phyloP scores from a whole-genome alignment of 2,329 filamentous ascomycete species.

The Epicoccum nigrum region DNA sequence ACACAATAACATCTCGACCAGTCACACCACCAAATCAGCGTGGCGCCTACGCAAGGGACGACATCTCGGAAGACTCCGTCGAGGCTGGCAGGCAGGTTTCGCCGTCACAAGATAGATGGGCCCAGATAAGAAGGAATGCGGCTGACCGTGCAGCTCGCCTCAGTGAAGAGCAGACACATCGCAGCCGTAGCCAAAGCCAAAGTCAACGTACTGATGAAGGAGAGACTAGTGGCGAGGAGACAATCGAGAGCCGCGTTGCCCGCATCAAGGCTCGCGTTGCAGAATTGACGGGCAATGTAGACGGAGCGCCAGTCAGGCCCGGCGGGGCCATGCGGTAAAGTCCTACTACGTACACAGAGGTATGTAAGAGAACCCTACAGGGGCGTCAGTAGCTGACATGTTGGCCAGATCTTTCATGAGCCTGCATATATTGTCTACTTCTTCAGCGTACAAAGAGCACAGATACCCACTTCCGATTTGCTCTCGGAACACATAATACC shows the following conservation, averaged over 20 bases:
- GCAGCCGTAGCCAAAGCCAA: constrained; percentile 59
- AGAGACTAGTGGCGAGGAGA: constrained; percentile 96
- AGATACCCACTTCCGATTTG: constrained; percentile 35
- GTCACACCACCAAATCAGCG: constrained; percentile 26
- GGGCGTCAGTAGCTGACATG: background rate
- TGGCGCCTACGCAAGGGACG: constrained; percentile 33
- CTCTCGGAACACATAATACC: constrained; percentile 35
- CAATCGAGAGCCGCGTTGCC: constrained; percentile 94
- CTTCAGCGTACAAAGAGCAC: constrained; percentile 29
- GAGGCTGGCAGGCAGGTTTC: constrained; percentile 47
- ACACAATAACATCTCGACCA: constrained; percentile 18
- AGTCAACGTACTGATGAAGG: constrained; percentile 73
- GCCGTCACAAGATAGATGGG: constrained; percentile 78
- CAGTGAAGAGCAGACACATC: constrained; percentile 68
- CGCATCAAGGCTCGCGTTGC: constrained; percentile 98
- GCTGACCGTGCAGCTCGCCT: constrained; percentile 75
- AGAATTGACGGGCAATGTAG: constrained; percentile 73
- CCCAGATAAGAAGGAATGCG: constrained; percentile 93
- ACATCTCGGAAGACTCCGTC: constrained; percentile 51
- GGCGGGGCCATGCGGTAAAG: constrained; percentile 11
- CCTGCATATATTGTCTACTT: constrained; percentile 23
- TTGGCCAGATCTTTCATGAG: constrained; percentile 2
- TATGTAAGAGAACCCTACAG: background rate
- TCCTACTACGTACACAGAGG: background rate
- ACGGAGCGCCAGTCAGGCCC: constrained; percentile 31